Evolutionary conservation across 257 asterid genomes (phyloP).

Genomic region (Coffea canephora): DNA sequence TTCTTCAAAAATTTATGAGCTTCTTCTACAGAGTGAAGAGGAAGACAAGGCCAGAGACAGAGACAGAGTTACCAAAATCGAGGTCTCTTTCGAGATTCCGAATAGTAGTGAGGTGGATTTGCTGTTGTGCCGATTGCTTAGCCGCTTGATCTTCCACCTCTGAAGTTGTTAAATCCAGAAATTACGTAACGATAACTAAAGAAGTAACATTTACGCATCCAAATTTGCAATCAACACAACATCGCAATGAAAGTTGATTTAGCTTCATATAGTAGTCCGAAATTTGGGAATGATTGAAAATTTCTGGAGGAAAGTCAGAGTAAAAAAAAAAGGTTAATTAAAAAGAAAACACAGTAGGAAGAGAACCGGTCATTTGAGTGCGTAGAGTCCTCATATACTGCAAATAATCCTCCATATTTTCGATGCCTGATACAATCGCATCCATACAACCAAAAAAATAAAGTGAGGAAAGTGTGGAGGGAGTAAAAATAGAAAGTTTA

Average conservation of each 20-base stretch:
- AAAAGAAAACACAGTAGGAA: neutral
- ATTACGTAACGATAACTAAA: neutral
- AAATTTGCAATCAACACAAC: neutral
- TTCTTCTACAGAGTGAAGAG: neutral
- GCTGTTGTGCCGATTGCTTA: conserved; percentile 70
- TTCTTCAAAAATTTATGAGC: no score
- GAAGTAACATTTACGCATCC: neutral
- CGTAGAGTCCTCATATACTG: conserved; percentile 81
- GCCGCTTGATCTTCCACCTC: conserved; percentile 97
- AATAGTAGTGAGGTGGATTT: conserved; percentile 58
- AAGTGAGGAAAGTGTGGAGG: neutral
- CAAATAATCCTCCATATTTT: conserved; percentile 72
- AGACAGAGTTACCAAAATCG: conserved; percentile 42
- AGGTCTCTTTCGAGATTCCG: conserved; percentile 68
- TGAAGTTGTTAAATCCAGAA: conserved; percentile 27
- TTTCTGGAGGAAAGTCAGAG: neutral
- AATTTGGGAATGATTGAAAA: neutral
- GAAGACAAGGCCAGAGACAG: neutral
- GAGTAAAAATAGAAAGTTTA: no score
- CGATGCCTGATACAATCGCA: neutral
- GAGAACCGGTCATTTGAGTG: conserved; percentile 76
- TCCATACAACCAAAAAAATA: neutral
- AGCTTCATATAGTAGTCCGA: neutral
- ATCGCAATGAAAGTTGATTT: neutral
- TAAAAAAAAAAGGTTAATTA: neutral